phyloP scores from a whole-genome alignment of 1,284 basidiomycete species.

The Neotropicomus parvogracilis region DNA sequence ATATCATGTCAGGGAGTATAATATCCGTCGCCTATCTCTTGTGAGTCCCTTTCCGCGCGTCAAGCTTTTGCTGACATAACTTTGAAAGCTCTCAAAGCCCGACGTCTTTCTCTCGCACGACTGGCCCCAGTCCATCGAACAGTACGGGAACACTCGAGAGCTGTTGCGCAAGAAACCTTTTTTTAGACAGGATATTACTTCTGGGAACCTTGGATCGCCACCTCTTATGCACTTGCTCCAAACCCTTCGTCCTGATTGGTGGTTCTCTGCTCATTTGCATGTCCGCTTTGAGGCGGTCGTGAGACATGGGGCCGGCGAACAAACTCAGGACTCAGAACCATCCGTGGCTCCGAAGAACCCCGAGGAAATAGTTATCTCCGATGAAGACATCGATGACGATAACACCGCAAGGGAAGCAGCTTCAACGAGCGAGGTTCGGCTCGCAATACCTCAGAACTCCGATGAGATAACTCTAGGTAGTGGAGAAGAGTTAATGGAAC shows the following conservation, averaged over 20 bases:
- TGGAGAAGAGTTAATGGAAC: conserved; percentile 49
- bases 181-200: conserved; percentile 72
- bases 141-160: conserved; percentile 66
- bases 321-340: neutral
- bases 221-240: conserved; percentile 79
- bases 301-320: conserved; percentile 15
- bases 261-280: conserved; percentile 96
- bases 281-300: conserved; percentile 76
- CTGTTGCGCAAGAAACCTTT: conserved; percentile 81
- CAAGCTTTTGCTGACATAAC: conserved; percentile 3
- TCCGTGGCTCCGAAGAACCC: conserved; percentile 41
- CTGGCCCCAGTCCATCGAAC: conserved; percentile 89
- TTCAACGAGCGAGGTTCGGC: neutral
- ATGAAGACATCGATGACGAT: conserved; percentile 41
- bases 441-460: conserved; percentile 44
- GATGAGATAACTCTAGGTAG: conserved; percentile 70
- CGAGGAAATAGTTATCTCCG: conserved; percentile 64
- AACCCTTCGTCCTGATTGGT: conserved; percentile 80
- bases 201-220: conserved; percentile 81
- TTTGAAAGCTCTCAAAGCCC: conserved; percentile 52
- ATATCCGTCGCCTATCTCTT: conserved; percentile 75
- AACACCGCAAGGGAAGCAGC: conserved; percentile 3
- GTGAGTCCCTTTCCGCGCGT: conserved; percentile 41
- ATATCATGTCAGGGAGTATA: conserved; percentile 90
- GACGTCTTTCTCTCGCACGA: conserved; percentile 92